phyloP scores from a whole-genome alignment of 176 grass and related monocot genomes.

The Juncus inflexus region DNA sequence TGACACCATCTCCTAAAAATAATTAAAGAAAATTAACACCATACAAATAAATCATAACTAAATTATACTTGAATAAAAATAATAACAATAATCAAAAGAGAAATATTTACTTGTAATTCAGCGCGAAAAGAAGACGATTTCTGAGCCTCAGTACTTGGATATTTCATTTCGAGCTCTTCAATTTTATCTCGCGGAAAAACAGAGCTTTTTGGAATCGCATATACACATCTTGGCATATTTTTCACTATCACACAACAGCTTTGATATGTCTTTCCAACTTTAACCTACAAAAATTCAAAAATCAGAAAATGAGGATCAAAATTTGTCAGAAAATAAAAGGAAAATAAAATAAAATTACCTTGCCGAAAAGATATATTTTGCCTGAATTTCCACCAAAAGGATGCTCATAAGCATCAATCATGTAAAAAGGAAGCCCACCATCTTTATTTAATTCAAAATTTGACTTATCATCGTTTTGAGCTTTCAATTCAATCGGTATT shows the following conservation, averaged over 20 bases:
- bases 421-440: conserved; percentile 75
- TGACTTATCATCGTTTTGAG: conserved; percentile 48
- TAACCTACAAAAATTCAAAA: conserved; percentile 45
- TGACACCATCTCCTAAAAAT: conserved; percentile 67
- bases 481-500: conserved; percentile 33
- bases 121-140: conserved; percentile 45
- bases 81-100: conserved; percentile 11
- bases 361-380: conserved; percentile 87
- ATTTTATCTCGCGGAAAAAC: conserved; percentile 54
- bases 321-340: not conserved
- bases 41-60: conserved; percentile 14
- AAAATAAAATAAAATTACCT: conserved; percentile 45
- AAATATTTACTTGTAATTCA: conserved; percentile 65
- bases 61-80: conserved; percentile 11
- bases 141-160: conserved; percentile 33
- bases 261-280: conserved; percentile 60
- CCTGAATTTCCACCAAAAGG: conserved; percentile 76
- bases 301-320: conserved; percentile 14
- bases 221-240: conserved; percentile 96
- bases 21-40: conserved; percentile 27
- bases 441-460: conserved; percentile 65
- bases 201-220: conserved; percentile 71
- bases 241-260: conserved; percentile 82
- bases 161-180: conserved; percentile 36
- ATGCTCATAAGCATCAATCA: conserved; percentile 93